These are phyloP conservation scores for Arthroderma sp. DNA, from an alignment of 2,329 filamentous ascomycete genomes.

Conservation along the genomic window DNA sequence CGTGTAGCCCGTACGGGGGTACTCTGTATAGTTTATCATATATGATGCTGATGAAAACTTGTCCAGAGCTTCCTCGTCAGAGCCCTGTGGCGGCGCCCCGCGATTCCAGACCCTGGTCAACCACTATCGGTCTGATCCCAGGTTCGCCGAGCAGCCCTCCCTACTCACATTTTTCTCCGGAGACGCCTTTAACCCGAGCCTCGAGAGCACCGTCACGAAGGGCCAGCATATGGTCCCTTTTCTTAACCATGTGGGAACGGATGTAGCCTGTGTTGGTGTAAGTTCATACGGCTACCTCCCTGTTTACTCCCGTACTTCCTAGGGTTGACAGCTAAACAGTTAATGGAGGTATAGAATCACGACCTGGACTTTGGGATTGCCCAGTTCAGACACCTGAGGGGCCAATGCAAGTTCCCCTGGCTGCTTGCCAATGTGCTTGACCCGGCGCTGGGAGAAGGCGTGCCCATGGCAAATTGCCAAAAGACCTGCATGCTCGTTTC, in stretches of 20 bases:
- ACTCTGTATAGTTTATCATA: too few species aligned
- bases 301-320: background rate
- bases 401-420: conserved; percentile 77
- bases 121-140: conserved; percentile 54
- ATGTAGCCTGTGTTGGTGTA: conserved; percentile 72
- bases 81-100: conserved; percentile 69
- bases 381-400: conserved; percentile 61
- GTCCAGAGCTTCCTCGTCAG: conserved; percentile 49
- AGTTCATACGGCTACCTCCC: conserved; percentile 24
- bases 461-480: conserved; percentile 63
- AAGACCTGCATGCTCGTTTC: conserved; percentile 66
- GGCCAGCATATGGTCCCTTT: conserved; percentile 82
- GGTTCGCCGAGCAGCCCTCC: conserved; percentile 51
- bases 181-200: conserved; percentile 81
- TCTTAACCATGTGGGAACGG: conserved; percentile 63
- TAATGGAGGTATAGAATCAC: conserved; percentile 51
- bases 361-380: conserved; percentile 83
- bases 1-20: too few species aligned
- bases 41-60: too few species aligned
- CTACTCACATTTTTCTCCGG: conserved; percentile 77
- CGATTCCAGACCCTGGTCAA: conserved; percentile 69
- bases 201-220: conserved; percentile 83
- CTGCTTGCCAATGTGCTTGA: conserved; percentile 80
- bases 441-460: conserved; percentile 61
- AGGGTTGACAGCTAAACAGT: conserved; percentile 9